phyloP scores from a whole-genome alignment of 768 basidiomycete genomes.

The Tricholoma matsutake region DNA sequence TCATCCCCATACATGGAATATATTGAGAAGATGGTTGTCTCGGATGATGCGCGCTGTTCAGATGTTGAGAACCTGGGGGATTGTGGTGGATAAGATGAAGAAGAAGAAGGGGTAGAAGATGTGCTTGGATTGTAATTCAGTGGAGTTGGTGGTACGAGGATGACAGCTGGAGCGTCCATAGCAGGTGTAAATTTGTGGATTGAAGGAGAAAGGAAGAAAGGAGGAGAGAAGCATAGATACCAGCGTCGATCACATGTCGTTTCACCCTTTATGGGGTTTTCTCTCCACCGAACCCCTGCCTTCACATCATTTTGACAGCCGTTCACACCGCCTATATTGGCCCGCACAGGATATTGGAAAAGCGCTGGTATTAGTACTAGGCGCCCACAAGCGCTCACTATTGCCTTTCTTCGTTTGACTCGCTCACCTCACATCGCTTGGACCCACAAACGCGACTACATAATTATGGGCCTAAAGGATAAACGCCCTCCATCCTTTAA shows the following conservation, averaged over 20 bases:
- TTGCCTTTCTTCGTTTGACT: too few species aligned
- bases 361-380: too few species aligned
- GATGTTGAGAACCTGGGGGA: constrained; percentile 29
- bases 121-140: constrained; percentile 20
- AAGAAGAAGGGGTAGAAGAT: constrained; percentile 25
- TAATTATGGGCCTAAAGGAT: too few species aligned
- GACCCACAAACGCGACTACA: background rate
- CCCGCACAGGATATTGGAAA: too few species aligned
- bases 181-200: too few species aligned
- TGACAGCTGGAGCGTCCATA: constrained; percentile 36
- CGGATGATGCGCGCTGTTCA: constrained; percentile 56
- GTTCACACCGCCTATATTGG: too few species aligned
- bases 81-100: constrained; percentile 29
- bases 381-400: too few species aligned
- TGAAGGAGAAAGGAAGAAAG: constrained; percentile 11
- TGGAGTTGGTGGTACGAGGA: constrained; percentile 34
- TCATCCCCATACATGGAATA: constrained; percentile 86
- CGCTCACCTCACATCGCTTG: background rate
- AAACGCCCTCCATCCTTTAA: too few species aligned
- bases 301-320: too few species aligned
- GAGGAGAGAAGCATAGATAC: constrained; percentile 6
- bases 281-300: too few species aligned
- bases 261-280: too few species aligned
- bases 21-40: constrained; percentile 77
- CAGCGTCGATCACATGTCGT: too few species aligned